These are phyloP conservation scores for Phytophthora cryptogea DNA, from an alignment of 352 stramenopile species.

Conservation along the genomic window DNA sequence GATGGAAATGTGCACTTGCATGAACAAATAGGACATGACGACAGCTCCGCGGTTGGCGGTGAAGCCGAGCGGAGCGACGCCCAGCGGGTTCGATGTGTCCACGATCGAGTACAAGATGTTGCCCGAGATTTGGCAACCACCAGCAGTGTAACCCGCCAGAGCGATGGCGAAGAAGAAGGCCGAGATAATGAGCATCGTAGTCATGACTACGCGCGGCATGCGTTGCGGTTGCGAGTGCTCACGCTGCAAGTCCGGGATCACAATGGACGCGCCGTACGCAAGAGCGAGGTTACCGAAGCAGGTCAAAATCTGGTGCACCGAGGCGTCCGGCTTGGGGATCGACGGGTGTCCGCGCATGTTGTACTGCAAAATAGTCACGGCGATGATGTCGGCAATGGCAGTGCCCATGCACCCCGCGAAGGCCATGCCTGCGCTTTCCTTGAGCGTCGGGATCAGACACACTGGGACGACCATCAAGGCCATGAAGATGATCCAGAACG, in stretches of 20 bases:
- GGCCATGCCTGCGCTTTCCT: constrained; percentile 21
- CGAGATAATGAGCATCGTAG: constrained; percentile 17
- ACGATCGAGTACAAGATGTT: constrained; percentile 24
- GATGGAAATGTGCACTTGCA: constrained; percentile 49
- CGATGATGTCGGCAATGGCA: constrained; percentile 22
- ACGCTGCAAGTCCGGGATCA: constrained; percentile 21
- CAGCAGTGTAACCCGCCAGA: constrained; percentile 12
- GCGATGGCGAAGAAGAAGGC: constrained; percentile 27
- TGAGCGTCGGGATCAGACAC: constrained; percentile 23
- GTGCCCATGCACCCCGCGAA: constrained; percentile 27
- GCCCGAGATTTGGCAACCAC: constrained; percentile 23
- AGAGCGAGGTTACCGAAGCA: constrained; percentile 22
- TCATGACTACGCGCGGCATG: constrained; percentile 20
- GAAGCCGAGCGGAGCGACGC: constrained; percentile 45
- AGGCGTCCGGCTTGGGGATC: constrained; percentile 19
- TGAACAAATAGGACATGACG: constrained; percentile 50
- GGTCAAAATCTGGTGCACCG: constrained; percentile 16
- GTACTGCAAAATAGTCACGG: constrained; percentile 17
- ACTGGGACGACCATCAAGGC: constrained; percentile 21
- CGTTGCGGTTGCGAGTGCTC: constrained; percentile 21
- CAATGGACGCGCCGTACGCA: constrained; percentile 16
- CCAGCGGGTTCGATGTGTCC: constrained; percentile 18
- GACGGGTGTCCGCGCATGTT: constrained; percentile 24
- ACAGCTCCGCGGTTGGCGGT: constrained; percentile 37
- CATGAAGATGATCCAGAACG: constrained; percentile 30